Evolutionary conservation across 371 early-diverging fungal species (phyloP), one percentile per base, ranked within the genome.

Genomic region (Dipsacomyces acuminosporus): DNA sequence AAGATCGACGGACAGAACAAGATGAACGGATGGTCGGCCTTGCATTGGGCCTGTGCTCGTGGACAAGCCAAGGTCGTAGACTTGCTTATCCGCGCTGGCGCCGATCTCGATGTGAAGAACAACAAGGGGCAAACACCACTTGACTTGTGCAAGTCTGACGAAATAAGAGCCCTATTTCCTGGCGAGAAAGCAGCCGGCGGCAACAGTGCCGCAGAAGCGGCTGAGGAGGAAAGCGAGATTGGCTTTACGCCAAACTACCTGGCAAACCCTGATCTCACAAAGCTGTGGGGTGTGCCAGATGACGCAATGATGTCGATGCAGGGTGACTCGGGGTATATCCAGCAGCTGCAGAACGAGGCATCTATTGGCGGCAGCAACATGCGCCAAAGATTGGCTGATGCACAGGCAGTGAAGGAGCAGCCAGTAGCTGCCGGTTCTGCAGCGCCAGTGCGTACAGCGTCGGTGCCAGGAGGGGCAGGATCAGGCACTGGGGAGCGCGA

Each of bases 31-130:
- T 84, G 88, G 62, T 87, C 92, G 1, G 89, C 93, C 0, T 71
- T 90, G 20, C 94, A 82, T 69, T 96, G 83, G 92, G 88, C 84
- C 19, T 86, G 81, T 47, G 80, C 60, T 43, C 75, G 75, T 50
- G 84, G 77, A 2, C 74, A 78, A 41, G 57, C 59, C 25, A 70
- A 64, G 25, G 76, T 78, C 40, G 73, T 78, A 22, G 74, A 75
- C 6, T 72, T 75, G 41, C 71, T 82, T 59, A 59, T 84, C 5
- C 80, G 80, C 26, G 73, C 75, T 19, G 79, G 75, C 18, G 83
- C 80, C 8, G 76, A 82, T 47, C 55, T 62, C 4, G 56, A 65
- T 38, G 69, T 74, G 14, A 57, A 54, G 11, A 79, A 79, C 54
- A 61, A 57, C 35, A 66, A 54, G 25, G 80, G 76, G 4, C 75